Evolutionary conservation across 2,329 filamentous ascomycete genomes (phyloP).

Genomic region (Clonostachys rhizophaga): DNA sequence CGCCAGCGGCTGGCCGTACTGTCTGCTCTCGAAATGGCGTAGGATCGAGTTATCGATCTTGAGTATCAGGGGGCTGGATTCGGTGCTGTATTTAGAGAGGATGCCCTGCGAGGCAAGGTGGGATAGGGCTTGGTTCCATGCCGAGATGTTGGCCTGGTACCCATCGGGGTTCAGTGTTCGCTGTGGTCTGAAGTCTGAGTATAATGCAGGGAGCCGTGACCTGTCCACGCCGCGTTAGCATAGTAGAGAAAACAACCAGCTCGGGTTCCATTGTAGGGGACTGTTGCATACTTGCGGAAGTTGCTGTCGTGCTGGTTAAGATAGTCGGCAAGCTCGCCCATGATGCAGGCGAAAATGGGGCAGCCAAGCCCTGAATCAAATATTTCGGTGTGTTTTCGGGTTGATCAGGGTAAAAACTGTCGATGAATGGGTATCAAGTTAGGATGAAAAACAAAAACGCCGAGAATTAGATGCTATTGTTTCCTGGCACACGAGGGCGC

Average conservation of each 20-base stretch:
- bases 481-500: neutral
- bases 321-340: slow-evolving; percentile 67
- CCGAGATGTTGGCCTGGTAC: slow-evolving; percentile 72
- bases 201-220: slow-evolving; percentile 77
- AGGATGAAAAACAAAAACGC: too few species aligned
- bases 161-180: slow-evolving; percentile 77
- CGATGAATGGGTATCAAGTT: too few species aligned
- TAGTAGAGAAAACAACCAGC: too few species aligned
- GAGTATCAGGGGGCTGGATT: slow-evolving; percentile 45
- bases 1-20: slow-evolving; percentile 77
- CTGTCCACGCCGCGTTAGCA: slow-evolving; percentile 27
- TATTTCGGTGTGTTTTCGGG: neutral
- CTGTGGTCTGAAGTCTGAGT: slow-evolving; percentile 79
- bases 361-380: neutral
- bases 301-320: slow-evolving; percentile 56
- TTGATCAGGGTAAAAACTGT: too few species aligned
- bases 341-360: slow-evolving; percentile 20
- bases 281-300: slow-evolving; percentile 47
- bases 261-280: neutral
- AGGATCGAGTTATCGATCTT: slow-evolving; percentile 59
- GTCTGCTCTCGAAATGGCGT: slow-evolving; percentile 66
- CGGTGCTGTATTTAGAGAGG: slow-evolving; percentile 31
- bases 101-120: slow-evolving; percentile 61
- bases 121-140: slow-evolving; percentile 75
- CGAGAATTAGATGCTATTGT: neutral